Evolutionary conservation across 306 rosid genomes (phyloP).

Genomic region (Corylus heterophylla): DNA sequence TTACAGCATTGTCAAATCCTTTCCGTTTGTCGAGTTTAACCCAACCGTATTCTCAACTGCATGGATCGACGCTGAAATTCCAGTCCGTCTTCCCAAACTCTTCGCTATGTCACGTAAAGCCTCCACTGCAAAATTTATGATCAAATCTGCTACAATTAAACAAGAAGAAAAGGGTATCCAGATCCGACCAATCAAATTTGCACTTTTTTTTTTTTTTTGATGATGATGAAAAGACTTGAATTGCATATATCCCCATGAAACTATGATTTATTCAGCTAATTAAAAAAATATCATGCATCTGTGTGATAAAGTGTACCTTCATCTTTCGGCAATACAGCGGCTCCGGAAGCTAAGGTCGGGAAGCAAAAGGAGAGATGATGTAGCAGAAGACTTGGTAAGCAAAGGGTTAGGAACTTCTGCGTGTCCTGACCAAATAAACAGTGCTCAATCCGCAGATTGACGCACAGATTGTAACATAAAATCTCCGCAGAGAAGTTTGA

Average conservation of each 20-base stretch:
- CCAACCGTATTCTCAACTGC: constrained; percentile 50
- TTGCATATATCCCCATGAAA: neutral
- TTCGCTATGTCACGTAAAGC: constrained; percentile 45
- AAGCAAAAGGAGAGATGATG: constrained; percentile 8
- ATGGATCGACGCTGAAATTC: constrained; percentile 54
- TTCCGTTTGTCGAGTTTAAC: neutral
- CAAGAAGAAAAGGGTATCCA: neutral
- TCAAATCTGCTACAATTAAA: neutral
- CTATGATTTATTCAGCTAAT: neutral
- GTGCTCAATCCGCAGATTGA: too few relatives aligned
- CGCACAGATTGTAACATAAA: too few relatives aligned
- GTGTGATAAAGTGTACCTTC: constrained; percentile 25
- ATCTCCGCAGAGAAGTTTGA: too few relatives aligned
- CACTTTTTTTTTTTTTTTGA: too few relatives aligned
- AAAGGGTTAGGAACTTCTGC: too few relatives aligned
- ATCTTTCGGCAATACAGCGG: constrained; percentile 21
- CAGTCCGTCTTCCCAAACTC: constrained; percentile 47
- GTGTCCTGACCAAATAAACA: too few relatives aligned
- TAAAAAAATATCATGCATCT: neutral
- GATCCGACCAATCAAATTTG: constrained; percentile 17
- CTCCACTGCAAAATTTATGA: constrained; percentile 36
- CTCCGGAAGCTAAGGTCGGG: constrained; percentile 25
- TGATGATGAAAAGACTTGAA: neutral
- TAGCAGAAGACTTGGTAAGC: too few relatives aligned
- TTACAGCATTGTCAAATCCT: constrained; percentile 30